Conservation (phyloP, 2,329 filamentous ascomycete genomes). For the Trichoderma asperellum region DNA sequence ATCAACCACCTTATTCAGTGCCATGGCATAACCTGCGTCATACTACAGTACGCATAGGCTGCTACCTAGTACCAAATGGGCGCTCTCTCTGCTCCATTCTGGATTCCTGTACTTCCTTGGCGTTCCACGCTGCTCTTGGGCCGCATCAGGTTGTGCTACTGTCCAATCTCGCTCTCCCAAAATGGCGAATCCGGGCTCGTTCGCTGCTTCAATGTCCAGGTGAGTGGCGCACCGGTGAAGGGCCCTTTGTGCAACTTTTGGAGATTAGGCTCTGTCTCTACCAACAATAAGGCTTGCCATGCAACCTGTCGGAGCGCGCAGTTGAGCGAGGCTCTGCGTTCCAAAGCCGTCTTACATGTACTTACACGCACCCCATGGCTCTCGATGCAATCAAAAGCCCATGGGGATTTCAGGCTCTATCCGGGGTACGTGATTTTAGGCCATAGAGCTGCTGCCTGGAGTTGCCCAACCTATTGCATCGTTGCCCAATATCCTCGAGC, state of each 20-base stretch:
- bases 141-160: slow-evolving; percentile 16
- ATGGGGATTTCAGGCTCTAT: background rate
- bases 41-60: background rate
- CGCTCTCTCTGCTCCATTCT: slow-evolving; percentile 2
- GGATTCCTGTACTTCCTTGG: slow-evolving; percentile 18
- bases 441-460: background rate
- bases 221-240: slow-evolving; percentile 24
- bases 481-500: slow-evolving; percentile 9
- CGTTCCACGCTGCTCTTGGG: slow-evolving; percentile 17
- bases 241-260: background rate
- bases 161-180: slow-evolving; percentile 20
- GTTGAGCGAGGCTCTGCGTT: background rate
- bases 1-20: slow-evolving; percentile 9
- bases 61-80: background rate
- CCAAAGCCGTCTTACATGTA: background rate
- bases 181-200: slow-evolving; percentile 14
- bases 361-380: background rate
- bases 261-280: background rate
- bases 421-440: background rate
- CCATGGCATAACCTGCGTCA: slow-evolving; percentile 22
- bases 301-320: background rate
- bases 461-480: slow-evolving; percentile 8
- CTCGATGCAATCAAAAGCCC: background rate
- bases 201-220: background rate
- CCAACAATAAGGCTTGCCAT: background rate